Conservation (phyloP, 1,284 basidiomycete species). For the Ustilago curta region DNA sequence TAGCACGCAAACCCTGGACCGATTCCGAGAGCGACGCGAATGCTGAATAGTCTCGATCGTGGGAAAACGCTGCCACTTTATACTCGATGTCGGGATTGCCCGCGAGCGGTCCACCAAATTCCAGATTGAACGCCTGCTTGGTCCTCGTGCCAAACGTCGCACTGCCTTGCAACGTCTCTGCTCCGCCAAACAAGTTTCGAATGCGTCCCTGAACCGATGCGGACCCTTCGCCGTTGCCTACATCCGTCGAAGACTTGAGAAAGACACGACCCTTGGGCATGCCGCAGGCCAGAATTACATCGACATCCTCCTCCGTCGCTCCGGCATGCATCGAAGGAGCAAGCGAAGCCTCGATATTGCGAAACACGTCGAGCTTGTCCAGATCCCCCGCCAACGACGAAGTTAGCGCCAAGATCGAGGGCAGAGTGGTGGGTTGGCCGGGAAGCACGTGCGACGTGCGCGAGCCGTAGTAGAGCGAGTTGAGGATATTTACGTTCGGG, state of each 20-base stretch:
- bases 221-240: conserved; percentile 92
- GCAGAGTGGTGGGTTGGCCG: conserved; percentile 58
- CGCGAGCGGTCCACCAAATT: conserved; percentile 62
- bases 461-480: conserved; percentile 65
- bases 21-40: conserved; percentile 80
- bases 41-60: conserved; percentile 78
- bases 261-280: conserved; percentile 83
- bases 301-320: conserved; percentile 80
- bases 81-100: conserved; percentile 75
- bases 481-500: conserved; percentile 37
- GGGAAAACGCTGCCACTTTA: conserved; percentile 76
- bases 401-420: conserved; percentile 74
- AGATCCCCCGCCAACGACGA: conserved; percentile 77
- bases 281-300: conserved; percentile 80
- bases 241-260: conserved; percentile 87
- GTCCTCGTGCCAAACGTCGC: conserved; percentile 89
- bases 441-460: conserved; percentile 59
- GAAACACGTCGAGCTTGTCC: conserved; percentile 83
- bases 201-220: conserved; percentile 63
- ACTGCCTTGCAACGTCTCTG: conserved; percentile 86
- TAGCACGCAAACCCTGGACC: conserved; percentile 76
- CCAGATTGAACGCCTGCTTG: conserved; percentile 77
- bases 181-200: conserved; percentile 87
- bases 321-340: conserved; percentile 76
- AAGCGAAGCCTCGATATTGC: conserved; percentile 78